Evolutionary conservation across 2,329 filamentous ascomycete genomes (phyloP), one percentile per base, ranked within the genome.

Genomic region (Lasiodiplodia theobromae): DNA sequence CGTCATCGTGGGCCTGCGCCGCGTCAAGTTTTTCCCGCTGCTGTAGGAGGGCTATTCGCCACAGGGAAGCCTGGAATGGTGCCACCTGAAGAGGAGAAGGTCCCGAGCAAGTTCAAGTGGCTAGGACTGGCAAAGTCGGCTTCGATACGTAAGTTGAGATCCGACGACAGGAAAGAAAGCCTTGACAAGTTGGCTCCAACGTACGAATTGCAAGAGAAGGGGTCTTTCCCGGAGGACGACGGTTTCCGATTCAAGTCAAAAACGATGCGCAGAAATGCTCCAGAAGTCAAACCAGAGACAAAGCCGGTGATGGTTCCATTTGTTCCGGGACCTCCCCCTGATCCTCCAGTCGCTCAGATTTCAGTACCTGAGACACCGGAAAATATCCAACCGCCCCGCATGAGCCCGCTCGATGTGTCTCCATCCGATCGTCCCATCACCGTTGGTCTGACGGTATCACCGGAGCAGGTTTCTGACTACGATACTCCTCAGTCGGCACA

Each of bases 401-500:
- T 44, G 66, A 68, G 54, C 34, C 66, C 57, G 18, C 74, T 77
- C 40, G 87, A 88, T 70, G 82, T 92, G 4, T 92, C 91, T 16
- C 91, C 91, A 0, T 87, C 86, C 69, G 88, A 91, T 73, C 84
- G 88, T n/a, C 89, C 89, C 1, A 93, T 93, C 69, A 85, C 91
- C 52, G 93, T 93, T 71, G 91, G 91, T 14, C 88, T 93, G 63
- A 86, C 87, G 16, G 81, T 93, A 56, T 87, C 90, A 2, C 86
- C 87, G 16, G 85, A 86, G 56, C 72, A 80, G 77, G 51, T 86
- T 79, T 73, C 82, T 34, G 78, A 79, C 47, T 77, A 68, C 40
- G 58, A 68, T 4, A 54, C 67, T 38, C 57, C 58, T 40, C 67
- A 64, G 23, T 58, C 67, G 25, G 49, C 52, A 18, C 51, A 10